phyloP scores from a whole-genome alignment of 2,329 filamentous ascomycete species.

The Emmonsiellopsis sp. region DNA sequence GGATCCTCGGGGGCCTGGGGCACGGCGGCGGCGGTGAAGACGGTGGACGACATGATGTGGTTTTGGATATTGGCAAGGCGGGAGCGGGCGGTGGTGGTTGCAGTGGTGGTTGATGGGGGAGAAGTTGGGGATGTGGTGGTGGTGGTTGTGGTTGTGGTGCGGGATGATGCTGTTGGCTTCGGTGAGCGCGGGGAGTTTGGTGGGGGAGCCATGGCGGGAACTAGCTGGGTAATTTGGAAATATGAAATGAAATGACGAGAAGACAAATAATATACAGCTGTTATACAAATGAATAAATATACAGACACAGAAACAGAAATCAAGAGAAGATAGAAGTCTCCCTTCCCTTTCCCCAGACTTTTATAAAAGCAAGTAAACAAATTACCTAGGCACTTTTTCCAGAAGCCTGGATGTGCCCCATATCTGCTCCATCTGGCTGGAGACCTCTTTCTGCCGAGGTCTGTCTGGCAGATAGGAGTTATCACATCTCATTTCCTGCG shows the following conservation, averaged over 20 bases:
- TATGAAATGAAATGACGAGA: background rate
- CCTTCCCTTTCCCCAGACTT: background rate
- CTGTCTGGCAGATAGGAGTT: too few species aligned
- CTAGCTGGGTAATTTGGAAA: background rate
- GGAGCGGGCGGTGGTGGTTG: conserved; percentile 6
- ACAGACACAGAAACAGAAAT: background rate
- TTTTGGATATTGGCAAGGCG: conserved; percentile 11
- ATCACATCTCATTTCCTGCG: too few species aligned
- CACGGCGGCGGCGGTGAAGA: conserved; percentile 66
- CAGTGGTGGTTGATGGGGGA: background rate
- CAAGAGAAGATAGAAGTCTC: background rate
- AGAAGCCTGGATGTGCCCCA: too few species aligned
- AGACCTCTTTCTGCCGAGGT: too few species aligned
- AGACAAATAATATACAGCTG: background rate
- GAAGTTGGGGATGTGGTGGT: background rate
- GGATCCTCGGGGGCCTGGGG: conserved; percentile 91
- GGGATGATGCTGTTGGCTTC: background rate
- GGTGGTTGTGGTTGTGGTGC: conserved; percentile 4
- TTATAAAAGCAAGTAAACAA: background rate
- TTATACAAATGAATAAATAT: background rate
- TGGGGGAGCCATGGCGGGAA: background rate
- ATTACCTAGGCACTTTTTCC: background rate
- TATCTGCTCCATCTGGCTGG: too few species aligned
- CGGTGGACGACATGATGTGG: conserved; percentile 23
- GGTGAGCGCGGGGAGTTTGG: background rate